Percentiles rank a stretch among this genome's conserved stretches.
Evolutionary conservation across 306 rosid genomes (phyloP).

Genomic region (Quillaja saponaria): DNA sequence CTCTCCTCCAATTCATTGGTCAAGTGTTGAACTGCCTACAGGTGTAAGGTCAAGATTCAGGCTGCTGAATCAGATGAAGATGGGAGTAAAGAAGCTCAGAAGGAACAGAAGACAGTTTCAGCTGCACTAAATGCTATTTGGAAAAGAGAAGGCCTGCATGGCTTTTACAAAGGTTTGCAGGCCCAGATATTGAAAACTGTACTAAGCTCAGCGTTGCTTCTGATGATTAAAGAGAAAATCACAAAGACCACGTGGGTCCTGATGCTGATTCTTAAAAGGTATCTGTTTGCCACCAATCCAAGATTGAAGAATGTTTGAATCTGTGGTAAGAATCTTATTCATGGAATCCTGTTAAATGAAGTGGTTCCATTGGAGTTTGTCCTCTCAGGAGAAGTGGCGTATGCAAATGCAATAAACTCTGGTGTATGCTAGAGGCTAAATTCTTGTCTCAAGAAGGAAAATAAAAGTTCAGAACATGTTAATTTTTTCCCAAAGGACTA

Average conservation of each 20-base stretch:
- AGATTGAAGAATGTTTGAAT: conserved; percentile 55
- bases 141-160: conserved; percentile 77
- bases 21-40: conserved; percentile 41
- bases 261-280: conserved; percentile 61
- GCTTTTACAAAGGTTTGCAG: conserved; percentile 89
- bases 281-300: conserved; percentile 44
- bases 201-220: conserved; percentile 79
- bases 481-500: conserved; percentile 9
- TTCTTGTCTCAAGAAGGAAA: conserved; percentile 24
- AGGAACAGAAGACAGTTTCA: conserved; percentile 59
- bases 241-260: conserved; percentile 75
- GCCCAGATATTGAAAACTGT: conserved; percentile 94
- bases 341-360: conserved; percentile 23
- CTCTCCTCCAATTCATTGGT: too few species aligned
- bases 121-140: conserved; percentile 70
- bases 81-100: conserved; percentile 46
- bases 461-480: conserved; percentile 15
- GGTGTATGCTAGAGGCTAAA: conserved; percentile 17
- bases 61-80: conserved; percentile 69
- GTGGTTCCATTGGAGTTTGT: conserved; percentile 26
- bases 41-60: conserved; percentile 92
- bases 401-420: conserved; percentile 28
- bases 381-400: conserved; percentile 22
- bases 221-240: conserved; percentile 94
- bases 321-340: conserved; percentile 6